Base-by-base conservation (phyloP, 345 rosid genomes). In the Lenwebbia sp. region DNA sequence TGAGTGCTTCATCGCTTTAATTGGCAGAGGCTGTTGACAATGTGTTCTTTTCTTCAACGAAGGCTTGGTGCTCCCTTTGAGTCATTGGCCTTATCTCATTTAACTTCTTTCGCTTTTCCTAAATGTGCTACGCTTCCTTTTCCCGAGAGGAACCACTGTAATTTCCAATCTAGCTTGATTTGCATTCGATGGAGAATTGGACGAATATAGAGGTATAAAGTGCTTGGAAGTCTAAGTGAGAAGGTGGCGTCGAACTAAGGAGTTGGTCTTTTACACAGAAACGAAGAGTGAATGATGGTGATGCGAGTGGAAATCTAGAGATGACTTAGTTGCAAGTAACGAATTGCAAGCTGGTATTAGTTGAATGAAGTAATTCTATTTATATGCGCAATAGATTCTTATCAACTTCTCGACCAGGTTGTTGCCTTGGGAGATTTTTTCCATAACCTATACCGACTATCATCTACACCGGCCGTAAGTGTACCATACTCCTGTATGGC, bases 1-100 rank as follows among this genome's bases (percentile, higher is more conserved):
- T 95, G 88, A n/a, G 82, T 95, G 91, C 93, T 96, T 82, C 99
- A 95, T 84, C 95, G 99, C 1, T 96, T 96, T 91, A 96, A 95
- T 90, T 95, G 99, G 97, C 98, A 93, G 93, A 90, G 98, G 88
- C 88, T 96, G 33, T 95, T 98, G 99, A 93, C 95, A 49, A 86
- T 93, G 55, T 54, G 23, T 54, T 54, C 22, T 23, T 17, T 54
- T 54, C 55, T 21, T 54, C 56, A 21, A 54, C 56, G 56, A 54
- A 21, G 56, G 56, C 56, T 54, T 54, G 1, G 1, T 54, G 56
- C 21, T 25, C 10, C 56, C 56, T 54, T 21, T 21, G 56, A 21
- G 25, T 54, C 56, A 6, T 21, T 54, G 56, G 56, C 56, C 25
- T 49, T 49, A 49, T 49, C 10, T 49, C 51, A 13, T 49, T 49